Percentiles rank a stretch among this genome's conserved stretches.
Conservation (phyloP, 2,329 filamentous ascomycete genomes). For the Aspergillus ruber region DNA sequence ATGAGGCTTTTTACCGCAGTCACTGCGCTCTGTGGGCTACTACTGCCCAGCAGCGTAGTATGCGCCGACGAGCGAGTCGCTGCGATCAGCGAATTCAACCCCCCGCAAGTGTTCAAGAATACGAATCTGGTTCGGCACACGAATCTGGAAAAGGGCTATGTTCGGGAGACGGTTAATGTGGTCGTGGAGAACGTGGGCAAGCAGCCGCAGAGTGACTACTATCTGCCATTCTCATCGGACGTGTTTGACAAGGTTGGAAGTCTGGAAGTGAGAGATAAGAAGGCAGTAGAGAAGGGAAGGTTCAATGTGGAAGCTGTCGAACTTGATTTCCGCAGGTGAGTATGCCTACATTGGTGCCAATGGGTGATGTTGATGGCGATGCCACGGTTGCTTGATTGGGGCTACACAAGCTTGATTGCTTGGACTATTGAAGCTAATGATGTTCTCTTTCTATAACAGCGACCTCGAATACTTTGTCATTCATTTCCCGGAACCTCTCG, state of each 20-base stretch:
- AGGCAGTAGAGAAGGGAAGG: slow-evolving; percentile 59
- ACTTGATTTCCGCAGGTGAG: slow-evolving; percentile 49
- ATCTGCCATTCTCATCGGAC: slow-evolving; percentile 72
- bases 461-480: slow-evolving; percentile 78
- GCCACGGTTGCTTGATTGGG: slow-evolving; percentile 9
- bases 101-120: slow-evolving; percentile 89
- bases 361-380: slow-evolving; percentile 10
- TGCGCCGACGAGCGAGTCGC: slow-evolving; percentile 30
- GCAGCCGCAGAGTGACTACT: slow-evolving; percentile 81
- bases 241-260: slow-evolving; percentile 73
- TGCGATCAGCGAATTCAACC: slow-evolving; percentile 57
- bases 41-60: slow-evolving; percentile 28
- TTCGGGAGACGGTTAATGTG: slow-evolving; percentile 87
- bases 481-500: slow-evolving; percentile 67
- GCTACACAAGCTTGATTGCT: neutral
- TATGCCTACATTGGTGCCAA: slow-evolving; percentile 47
- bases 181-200: slow-evolving; percentile 80
- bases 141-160: slow-evolving; percentile 88
- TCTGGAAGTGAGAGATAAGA: slow-evolving; percentile 89
- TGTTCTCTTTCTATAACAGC: slow-evolving; percentile 39
- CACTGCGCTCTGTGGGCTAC: slow-evolving; percentile 30
- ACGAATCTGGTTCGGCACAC: slow-evolving; percentile 82
- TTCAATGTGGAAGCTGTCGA: slow-evolving; percentile 67
- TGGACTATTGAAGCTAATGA: slow-evolving; percentile 1
- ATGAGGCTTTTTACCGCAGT: slow-evolving; percentile 37